phyloP scores from a whole-genome alignment of 2,329 filamentous ascomycete genomes.

The Penicillium corylophilum region DNA sequence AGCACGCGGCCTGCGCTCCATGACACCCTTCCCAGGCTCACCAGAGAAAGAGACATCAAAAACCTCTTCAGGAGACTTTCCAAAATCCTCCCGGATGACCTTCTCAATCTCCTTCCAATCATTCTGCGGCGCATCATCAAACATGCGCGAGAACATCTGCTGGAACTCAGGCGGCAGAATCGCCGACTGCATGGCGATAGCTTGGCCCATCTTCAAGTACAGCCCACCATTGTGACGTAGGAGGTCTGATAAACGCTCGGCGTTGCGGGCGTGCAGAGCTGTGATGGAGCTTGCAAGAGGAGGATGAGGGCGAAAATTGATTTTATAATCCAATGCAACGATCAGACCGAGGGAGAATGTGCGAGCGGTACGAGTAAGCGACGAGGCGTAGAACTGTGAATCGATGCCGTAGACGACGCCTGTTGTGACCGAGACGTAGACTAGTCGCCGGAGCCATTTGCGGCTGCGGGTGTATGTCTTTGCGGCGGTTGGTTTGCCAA shows the following conservation, averaged over 20 bases:
- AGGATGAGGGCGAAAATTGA: conserved; percentile 86
- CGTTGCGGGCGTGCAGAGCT: conserved; percentile 79
- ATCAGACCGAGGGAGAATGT: conserved; percentile 79
- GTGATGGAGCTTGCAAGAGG: conserved; percentile 69
- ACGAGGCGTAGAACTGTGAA: conserved; percentile 72
- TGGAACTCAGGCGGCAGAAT: conserved; percentile 92
- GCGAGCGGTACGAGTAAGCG: conserved; percentile 72
- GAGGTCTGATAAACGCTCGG: conserved; percentile 76
- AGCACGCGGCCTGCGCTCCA: conserved; percentile 68
- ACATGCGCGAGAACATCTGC: conserved; percentile 94
- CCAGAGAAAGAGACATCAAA: conserved; percentile 84
- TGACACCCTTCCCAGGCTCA: conserved; percentile 61
- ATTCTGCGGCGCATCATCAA: conserved; percentile 95
- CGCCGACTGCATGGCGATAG: conserved; percentile 96
- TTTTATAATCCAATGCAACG: conserved; percentile 89
- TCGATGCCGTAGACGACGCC: conserved; percentile 69
- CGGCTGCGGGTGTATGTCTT: conserved; percentile 69
- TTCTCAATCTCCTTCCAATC: conserved; percentile 79
- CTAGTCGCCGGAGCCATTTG: conserved; percentile 74
- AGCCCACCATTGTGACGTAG: conserved; percentile 84
- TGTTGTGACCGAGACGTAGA: conserved; percentile 59
- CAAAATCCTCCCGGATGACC: conserved; percentile 87
- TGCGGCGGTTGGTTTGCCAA: conserved; percentile 69
- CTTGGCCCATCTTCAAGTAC: conserved; percentile 97
- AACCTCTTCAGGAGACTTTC: conserved; percentile 78